Evolutionary conservation across 768 basidiomycete species (phyloP), one percentile per base, ranked within the genome.

Genomic region (Suillus tomentosus): DNA sequence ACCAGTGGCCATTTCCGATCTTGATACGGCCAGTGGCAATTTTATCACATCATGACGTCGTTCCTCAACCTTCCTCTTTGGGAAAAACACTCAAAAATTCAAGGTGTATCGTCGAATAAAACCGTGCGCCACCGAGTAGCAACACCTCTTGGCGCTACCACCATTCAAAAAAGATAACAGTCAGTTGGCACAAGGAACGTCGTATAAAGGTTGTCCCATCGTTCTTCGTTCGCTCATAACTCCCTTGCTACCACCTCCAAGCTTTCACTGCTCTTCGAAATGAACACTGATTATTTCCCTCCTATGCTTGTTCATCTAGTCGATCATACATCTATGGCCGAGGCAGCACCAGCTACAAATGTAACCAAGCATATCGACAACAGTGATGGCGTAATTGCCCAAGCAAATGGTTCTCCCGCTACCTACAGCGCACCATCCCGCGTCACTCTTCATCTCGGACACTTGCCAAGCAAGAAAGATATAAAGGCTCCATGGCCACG

Each of bases 401-500:
- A 43, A 42, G 13, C 63, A 17, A 67, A 68, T 47, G 65, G 66
- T 42, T 67, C 71, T 1, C 59, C 64, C 22, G 61, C 64, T 3
- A 39, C 71, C 15, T 65, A 74, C 4, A 66, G 69, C 3, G 80
- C 80, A 4, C 87, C 88, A 1, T 80, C 86, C 14, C 83, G 84
- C 55, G 87, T 92, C 62, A 88, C 88, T 56, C 84, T 92, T 37
- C 87, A 87, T 59, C 85, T 92, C 36, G 90, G 88, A 1, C 88
- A 92, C 73, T 78, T 92, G 36, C 91, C 90, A 0, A 84, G 84
- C 67, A 90, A 90, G 77, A 88, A 85, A 70, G 81, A 88, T 61
- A 87, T 91, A 69, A 87, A 86, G 68, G 85, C 87, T 0, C 82
- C 85, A 17, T 91, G 88, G 85, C 90, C 90, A 3, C 81, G 89